These are phyloP conservation scores for Diplotaxis tenuifolia DNA, from an alignment of 345 rosid genomes.

Conservation along the genomic window DNA sequence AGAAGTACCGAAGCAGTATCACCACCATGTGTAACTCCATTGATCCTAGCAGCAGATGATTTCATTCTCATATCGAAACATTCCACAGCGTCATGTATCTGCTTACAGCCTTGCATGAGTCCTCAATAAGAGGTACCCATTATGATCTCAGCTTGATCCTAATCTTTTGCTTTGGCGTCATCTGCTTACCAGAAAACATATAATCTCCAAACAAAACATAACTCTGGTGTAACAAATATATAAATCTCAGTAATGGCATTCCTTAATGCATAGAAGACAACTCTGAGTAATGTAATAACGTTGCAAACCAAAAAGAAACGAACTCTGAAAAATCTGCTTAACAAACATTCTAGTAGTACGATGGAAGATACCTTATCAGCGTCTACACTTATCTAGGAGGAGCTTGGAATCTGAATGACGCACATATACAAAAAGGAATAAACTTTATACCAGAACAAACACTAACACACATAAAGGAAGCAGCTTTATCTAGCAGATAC, in stretches of 20 bases:
- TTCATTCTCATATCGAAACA: constrained; percentile 86
- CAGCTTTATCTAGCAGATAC: background rate
- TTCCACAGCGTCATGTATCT: constrained; percentile 90
- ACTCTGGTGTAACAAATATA: background rate
- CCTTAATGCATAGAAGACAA: background rate
- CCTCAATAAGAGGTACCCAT: constrained; percentile 93
- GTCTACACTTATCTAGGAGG: constrained; percentile 47
- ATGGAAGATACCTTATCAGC: constrained; percentile 50
- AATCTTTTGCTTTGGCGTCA: constrained; percentile 97
- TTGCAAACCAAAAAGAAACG: constrained; percentile 16
- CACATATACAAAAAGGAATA: background rate
- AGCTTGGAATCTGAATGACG: constrained; percentile 36
- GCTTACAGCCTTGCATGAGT: constrained; percentile 98
- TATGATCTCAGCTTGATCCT: too few species aligned
- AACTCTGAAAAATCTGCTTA: background rate
- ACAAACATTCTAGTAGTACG: background rate
- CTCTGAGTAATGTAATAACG: background rate
- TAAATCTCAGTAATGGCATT: background rate
- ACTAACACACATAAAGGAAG: background rate
- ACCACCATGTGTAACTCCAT: constrained; percentile 72
- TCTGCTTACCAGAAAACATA: constrained; percentile 38
- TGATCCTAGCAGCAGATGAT: constrained; percentile 79
- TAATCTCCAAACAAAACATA: background rate
- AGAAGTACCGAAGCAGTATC: constrained; percentile 60
- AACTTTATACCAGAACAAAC: background rate